Evolutionary conservation across 192 early-diverging fungal species (phyloP).

Genomic region (Funneliformis geosporum): DNA sequence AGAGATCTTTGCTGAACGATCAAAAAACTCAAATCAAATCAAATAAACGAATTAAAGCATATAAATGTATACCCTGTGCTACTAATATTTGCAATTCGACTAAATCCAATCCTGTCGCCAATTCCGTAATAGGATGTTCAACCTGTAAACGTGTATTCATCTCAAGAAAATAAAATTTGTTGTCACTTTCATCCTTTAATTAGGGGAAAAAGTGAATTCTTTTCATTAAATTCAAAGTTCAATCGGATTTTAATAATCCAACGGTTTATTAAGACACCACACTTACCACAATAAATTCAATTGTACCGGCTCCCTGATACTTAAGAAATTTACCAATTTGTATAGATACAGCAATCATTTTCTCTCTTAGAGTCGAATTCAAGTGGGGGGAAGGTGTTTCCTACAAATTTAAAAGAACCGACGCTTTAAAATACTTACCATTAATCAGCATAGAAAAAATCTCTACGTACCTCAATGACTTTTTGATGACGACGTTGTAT

Average conservation of each 20-base stretch:
- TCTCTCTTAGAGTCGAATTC: conserved; percentile 57
- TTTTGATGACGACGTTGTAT: conserved; percentile 82
- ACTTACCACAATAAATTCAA: conserved; percentile 60
- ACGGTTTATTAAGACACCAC: not conserved
- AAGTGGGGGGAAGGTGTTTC: conserved; percentile 77
- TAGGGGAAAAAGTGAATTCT: too few species aligned
- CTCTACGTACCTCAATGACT: not conserved
- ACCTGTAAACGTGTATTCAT: conserved; percentile 84
- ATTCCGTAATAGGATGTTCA: conserved; percentile 80
- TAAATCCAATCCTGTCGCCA: conserved; percentile 82
- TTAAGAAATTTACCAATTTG: conserved; percentile 69
- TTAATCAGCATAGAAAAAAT: not conserved
- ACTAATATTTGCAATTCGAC: conserved; percentile 94
- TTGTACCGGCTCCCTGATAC: conserved; percentile 74
- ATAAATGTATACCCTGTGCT: conserved; percentile 42
- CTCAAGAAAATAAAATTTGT: conserved; percentile 79
- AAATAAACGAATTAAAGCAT: too few species aligned
- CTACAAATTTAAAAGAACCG: conserved; percentile 45
- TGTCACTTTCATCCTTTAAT: conserved; percentile 54
- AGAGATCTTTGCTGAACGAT: not conserved
- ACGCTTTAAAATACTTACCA: not conserved
- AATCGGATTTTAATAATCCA: not conserved
- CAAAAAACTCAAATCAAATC: not conserved
- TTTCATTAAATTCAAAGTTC: too few species aligned
- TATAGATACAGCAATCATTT: conserved; percentile 76